Base-by-base conservation (phyloP, 1,284 basidiomycete species). In the Limonomyces culmigenus region DNA sequence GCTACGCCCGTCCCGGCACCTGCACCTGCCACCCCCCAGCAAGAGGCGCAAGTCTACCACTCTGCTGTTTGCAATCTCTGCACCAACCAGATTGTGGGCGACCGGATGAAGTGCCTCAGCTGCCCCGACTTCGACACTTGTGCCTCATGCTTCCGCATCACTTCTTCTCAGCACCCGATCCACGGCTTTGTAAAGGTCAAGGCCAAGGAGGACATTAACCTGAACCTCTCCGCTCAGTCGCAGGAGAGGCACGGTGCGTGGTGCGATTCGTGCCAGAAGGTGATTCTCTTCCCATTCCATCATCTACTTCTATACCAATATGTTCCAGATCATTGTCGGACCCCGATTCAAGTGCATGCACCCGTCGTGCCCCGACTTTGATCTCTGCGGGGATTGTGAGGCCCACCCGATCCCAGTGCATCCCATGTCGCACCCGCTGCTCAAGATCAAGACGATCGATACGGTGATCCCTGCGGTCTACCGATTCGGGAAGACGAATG, bases 331-430 rank as follows among this genome's bases (percentile, higher is more conserved):
- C 23, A 78, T 89, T 39, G 47, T 47, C 19, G 81, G 81, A 2
- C 49, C 65, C 23, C 69, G 84, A 16, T 86, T 72, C 56, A 88
- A 88, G 77, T 92, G 87, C 55, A 73, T 83, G 70, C 78, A 89
- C 52, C 67, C 74, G 13, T 55, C 63, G 13, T 92, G 88, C 54
- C 66, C 68, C 1, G 84, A 92, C 55, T 89, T 76, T 45, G 87
- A 92, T 47, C 63, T 92, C 13, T 92, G 87, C 56, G 67, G 69
- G 45, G 56, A 59, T 39, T 92, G 88, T 55, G 87, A 92, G 56
- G 74, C 84, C 1, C 60, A 71, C 35, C 86, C 87, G 0, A 81
- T 85, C 40, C 55, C 75, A 3, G 63, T 79, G 8, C 87, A 92
- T 51, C 83, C 84, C 0, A 45, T 53, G 5, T 67, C 60, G 29